Evolutionary conservation across 495 filamentous ascomycete genomes (phyloP).

Genomic region (Podospora conica): DNA sequence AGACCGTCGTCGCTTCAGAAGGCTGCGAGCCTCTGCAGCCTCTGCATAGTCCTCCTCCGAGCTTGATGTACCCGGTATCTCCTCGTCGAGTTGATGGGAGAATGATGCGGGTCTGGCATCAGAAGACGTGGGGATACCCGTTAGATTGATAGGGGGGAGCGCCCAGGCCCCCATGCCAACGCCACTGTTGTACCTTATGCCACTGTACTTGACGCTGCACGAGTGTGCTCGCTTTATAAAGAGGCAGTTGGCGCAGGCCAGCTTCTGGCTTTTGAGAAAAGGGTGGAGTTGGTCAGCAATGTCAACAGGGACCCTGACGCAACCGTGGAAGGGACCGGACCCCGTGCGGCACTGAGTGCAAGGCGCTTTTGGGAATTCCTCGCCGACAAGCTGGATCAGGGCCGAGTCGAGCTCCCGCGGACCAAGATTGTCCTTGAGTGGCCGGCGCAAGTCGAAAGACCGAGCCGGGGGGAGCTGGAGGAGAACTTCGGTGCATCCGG

Average conservation of each 20-base stretch:
- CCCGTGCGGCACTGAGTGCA: background rate
- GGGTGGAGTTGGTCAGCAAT: background rate
- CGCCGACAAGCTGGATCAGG: background rate
- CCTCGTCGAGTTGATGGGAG: background rate
- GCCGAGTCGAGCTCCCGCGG: background rate
- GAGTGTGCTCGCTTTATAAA: background rate
- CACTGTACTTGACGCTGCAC: slow-evolving; percentile 10
- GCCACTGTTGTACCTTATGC: background rate
- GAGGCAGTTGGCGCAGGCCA: slow-evolving; percentile 14
- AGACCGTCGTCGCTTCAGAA: background rate
- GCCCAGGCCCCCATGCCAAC: too few relatives aligned
- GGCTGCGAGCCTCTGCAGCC: background rate
- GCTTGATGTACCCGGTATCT: background rate
- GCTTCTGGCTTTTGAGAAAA: background rate
- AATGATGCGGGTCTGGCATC: background rate
- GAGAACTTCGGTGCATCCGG: background rate
- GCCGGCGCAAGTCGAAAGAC: background rate
- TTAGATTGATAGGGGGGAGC: background rate
- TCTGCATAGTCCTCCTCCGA: background rate
- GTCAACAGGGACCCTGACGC: background rate
- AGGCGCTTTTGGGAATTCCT: background rate
- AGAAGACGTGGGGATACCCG: background rate
- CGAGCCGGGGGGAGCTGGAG: slow-evolving; percentile 2
- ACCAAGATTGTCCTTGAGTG: background rate
- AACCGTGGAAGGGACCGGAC: slow-evolving; percentile 4